phyloP scores from a whole-genome alignment of 306 rosid genomes.

The Quillaja saponaria region DNA sequence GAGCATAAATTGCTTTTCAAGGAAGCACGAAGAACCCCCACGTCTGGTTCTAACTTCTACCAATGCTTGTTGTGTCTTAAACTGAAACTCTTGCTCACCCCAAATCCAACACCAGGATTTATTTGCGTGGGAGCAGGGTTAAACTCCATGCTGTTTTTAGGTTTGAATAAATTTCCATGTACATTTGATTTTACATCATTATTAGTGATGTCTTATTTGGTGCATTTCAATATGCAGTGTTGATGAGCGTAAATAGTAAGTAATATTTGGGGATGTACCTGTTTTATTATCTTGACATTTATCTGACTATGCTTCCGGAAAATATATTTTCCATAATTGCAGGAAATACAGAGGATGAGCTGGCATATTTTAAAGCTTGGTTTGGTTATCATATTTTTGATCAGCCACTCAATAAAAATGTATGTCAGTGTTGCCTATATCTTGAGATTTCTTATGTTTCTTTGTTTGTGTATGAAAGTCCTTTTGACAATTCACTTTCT shows the following conservation, averaged over 20 bases:
- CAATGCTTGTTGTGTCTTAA: conserved; percentile 1
- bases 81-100: neutral
- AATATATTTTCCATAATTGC: conserved; percentile 24
- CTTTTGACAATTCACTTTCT: conserved; percentile 27
- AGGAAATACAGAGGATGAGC: conserved; percentile 57
- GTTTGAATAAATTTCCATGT: neutral
- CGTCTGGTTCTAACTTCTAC: neutral
- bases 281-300: neutral
- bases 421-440: conserved; percentile 34
- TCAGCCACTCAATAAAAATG: conserved; percentile 42
- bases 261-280: conserved; percentile 1
- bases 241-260: neutral
- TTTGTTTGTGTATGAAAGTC: conserved; percentile 1
- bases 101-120: neutral
- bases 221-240: neutral
- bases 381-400: conserved; percentile 37
- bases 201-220: neutral
- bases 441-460: conserved; percentile 15
- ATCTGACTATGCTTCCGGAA: conserved; percentile 20
- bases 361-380: conserved; percentile 61
- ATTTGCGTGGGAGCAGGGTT: conserved; percentile 6
- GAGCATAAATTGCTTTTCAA: neutral
- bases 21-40: neutral
- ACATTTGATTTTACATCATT: conserved; percentile 6
- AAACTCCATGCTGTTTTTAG: neutral